Conservation (phyloP, 192 early-diverging fungal genomes). For the Lunasporangiospora selenospora region DNA sequence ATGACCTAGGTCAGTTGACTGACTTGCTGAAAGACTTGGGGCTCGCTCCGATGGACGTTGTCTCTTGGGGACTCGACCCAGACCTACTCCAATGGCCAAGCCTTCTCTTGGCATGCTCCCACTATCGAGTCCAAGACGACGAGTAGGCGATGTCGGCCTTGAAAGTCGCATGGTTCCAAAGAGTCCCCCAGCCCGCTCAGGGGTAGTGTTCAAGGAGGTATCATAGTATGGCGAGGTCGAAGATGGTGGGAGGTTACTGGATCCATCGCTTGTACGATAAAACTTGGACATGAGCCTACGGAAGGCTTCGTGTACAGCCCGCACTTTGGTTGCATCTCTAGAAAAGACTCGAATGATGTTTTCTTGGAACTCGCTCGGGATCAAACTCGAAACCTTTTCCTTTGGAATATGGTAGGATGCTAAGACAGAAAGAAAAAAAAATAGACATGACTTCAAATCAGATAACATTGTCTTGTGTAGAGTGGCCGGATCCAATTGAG, state of each 20-base stretch:
- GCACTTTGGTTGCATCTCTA: conserved; percentile 59
- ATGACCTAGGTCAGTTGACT: too few relatives aligned
- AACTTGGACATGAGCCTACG: conserved; percentile 41
- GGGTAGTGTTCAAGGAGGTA: conserved; percentile 35
- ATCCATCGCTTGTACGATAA: conserved; percentile 27
- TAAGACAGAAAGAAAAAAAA: not conserved
- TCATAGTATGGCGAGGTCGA: conserved; percentile 42
- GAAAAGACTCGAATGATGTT: conserved; percentile 71
- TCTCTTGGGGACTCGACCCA: too few relatives aligned
- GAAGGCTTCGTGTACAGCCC: conserved; percentile 51
- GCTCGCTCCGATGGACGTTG: too few relatives aligned
- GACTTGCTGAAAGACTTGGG: too few relatives aligned
- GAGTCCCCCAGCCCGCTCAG: conserved; percentile 11
- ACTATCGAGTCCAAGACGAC: too few relatives aligned
- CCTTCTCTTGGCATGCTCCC: too few relatives aligned
- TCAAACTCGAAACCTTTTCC: conserved; percentile 73
- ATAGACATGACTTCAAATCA: not conserved
- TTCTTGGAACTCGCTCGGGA: conserved; percentile 76
- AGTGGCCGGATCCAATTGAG: not conserved
- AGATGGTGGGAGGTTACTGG: conserved; percentile 33
- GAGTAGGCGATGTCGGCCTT: too few relatives aligned
- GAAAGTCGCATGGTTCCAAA: too few relatives aligned
- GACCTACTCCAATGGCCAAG: too few relatives aligned
- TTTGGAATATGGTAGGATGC: conserved; percentile 70
- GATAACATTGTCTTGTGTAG: conserved; percentile 1